Evolutionary conservation across 495 filamentous ascomycete species (phyloP).

Genomic region (Parmelia sp.): DNA sequence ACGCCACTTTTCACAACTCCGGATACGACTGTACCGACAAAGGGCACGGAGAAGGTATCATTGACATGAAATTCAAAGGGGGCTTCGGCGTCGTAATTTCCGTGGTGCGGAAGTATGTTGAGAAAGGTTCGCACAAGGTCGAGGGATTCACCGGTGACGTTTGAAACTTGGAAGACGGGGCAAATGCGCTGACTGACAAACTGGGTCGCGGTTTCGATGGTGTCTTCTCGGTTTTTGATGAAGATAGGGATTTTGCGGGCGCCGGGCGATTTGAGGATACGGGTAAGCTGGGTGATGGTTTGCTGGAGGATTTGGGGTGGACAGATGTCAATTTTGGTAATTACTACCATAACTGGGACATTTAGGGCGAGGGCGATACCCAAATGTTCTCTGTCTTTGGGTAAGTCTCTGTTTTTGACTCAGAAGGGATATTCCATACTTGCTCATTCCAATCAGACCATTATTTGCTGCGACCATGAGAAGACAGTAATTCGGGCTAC

Average conservation of each 20-base stretch:
- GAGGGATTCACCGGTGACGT: constrained; percentile 86
- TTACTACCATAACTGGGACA: constrained; percentile 95
- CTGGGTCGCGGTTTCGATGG: constrained; percentile 90
- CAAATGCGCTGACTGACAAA: constrained; percentile 94
- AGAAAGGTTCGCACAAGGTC: constrained; percentile 80
- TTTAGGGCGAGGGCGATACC: constrained; percentile 93
- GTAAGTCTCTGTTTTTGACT: constrained; percentile 9
- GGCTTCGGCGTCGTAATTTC: constrained; percentile 80
- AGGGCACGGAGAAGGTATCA: constrained; percentile 97
- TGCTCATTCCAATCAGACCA: constrained; percentile 94
- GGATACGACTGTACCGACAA: constrained; percentile 92
- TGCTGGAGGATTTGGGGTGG: constrained; percentile 92
- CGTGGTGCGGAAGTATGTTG: constrained; percentile 92
- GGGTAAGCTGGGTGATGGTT: constrained; percentile 83
- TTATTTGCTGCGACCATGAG: constrained; percentile 99
- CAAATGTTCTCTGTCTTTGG: constrained; percentile 61
- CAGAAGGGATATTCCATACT: constrained; percentile 34
- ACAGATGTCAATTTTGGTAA: constrained; percentile 99
- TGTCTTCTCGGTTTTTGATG: constrained; percentile 84
- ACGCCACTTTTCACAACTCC: constrained; percentile 86
- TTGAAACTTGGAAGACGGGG: constrained; percentile 96
- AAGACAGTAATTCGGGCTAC: constrained; percentile 94
- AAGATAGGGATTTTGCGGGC: constrained; percentile 97
- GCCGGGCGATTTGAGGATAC: constrained; percentile 88
- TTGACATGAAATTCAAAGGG: constrained; percentile 96